phyloP scores from a whole-genome alignment of 2,329 filamentous ascomycete genomes.

The Colletotrichum truncatum region DNA sequence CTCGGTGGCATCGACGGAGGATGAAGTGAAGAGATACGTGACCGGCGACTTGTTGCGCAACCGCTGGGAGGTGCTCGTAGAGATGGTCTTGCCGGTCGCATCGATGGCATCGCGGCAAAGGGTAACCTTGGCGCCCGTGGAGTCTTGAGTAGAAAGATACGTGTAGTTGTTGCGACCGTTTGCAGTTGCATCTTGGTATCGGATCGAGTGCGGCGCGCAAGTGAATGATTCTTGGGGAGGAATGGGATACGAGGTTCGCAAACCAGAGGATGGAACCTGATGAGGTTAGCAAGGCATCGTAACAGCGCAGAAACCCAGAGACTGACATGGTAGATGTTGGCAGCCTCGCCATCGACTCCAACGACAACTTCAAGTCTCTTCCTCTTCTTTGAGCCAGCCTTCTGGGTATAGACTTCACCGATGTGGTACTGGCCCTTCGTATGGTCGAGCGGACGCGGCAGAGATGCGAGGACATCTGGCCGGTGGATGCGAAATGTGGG shows the following conservation, averaged over 20 bases:
- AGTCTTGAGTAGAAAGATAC: slow-evolving; percentile 65
- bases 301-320: not conserved
- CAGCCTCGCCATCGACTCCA: slow-evolving; percentile 71
- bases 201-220: slow-evolving; percentile 68
- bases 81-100: slow-evolving; percentile 59
- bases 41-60: slow-evolving; percentile 45
- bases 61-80: slow-evolving; percentile 54
- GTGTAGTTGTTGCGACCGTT: slow-evolving; percentile 66
- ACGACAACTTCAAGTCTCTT: slow-evolving; percentile 72
- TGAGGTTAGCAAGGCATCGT: slow-evolving; percentile 30
- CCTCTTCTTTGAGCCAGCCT: slow-evolving; percentile 65
- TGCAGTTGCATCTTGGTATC: slow-evolving; percentile 57
- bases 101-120: slow-evolving; percentile 67
- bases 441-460: slow-evolving; percentile 66
- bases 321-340: slow-evolving; percentile 73
- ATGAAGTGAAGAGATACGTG: slow-evolving; percentile 51
- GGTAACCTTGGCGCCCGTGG: slow-evolving; percentile 59
- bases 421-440: slow-evolving; percentile 59
- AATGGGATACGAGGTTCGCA: slow-evolving; percentile 74
- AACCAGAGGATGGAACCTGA: slow-evolving; percentile 67
- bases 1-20: slow-evolving; percentile 29
- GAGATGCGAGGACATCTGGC: slow-evolving; percentile 69
- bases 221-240: slow-evolving; percentile 72
- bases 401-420: slow-evolving; percentile 69
- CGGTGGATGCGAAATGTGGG: slow-evolving; percentile 70